A percentile compares a stretch with the other conserved stretches of the same genome.
phyloP scores from a whole-genome alignment of 495 filamentous ascomycete genomes.

The Xylaria flabelliformis region DNA sequence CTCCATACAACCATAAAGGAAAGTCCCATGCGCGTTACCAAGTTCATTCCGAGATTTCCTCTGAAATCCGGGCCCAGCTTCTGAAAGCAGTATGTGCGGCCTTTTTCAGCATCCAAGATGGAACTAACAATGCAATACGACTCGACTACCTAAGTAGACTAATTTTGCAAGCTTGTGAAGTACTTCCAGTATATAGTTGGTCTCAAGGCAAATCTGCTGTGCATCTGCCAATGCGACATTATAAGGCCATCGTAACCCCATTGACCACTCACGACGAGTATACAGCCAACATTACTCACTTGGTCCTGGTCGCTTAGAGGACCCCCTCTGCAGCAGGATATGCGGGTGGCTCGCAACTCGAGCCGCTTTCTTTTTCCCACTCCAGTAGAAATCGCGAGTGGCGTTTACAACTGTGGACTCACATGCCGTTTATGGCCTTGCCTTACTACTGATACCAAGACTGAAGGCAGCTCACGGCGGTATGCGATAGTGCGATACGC shows the following conservation, averaged over 20 bases:
- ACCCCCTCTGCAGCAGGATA: constrained; percentile 1
- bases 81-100: constrained; percentile 21
- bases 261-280: constrained; percentile 12
- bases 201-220: constrained; percentile 19
- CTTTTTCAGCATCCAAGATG: constrained; percentile 17
- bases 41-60: constrained; percentile 14
- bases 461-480: background rate
- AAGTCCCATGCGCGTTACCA: background rate
- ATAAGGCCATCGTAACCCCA: constrained; percentile 14
- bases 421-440: constrained; percentile 2
- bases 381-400: constrained; percentile 5
- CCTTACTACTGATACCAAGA: background rate
- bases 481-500: background rate
- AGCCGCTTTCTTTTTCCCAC: constrained; percentile 11
- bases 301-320: background rate
- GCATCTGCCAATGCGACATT: constrained; percentile 23
- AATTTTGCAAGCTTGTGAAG: constrained; percentile 8
- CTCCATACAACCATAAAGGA: background rate
- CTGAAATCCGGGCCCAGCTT: background rate
- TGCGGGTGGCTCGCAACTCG: constrained; percentile 1
- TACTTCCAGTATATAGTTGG: background rate
- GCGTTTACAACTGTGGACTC: constrained; percentile 12
- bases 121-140: constrained; percentile 14
- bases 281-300: background rate
- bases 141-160: background rate